Evolutionary conservation across 225 moss, liverwort and hornwort genomes (phyloP), one percentile per base, ranked within the genome.

Genomic region (Physcomitrellopsis africana): DNA sequence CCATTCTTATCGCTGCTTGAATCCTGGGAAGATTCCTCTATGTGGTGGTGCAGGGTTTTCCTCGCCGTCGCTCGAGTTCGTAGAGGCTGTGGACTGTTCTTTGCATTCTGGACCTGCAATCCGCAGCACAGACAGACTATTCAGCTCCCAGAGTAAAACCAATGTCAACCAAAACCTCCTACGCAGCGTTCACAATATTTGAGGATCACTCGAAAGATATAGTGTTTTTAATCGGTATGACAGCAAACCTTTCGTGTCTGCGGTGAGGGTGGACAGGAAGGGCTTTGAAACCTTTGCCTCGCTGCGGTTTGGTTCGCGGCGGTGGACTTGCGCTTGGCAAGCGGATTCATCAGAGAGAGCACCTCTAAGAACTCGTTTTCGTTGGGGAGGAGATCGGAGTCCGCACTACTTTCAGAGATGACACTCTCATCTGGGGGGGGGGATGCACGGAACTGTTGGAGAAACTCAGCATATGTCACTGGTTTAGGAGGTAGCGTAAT

Each of bases 1-100:
- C 89, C 83, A 32, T 89, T 84, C 68, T 86, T 89, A 64, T 91
- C 91, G 14, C 81, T 78, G 80, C 78, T 91, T 11, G 86, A 70
- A 74, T 92, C 85, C 27, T 73, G 92, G 60, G 78, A 83, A 45
- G 32, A 37, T 37, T 70, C 87, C 42, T 85, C 87, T 17, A 56
- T 85, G 70, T 59, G 72, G 32, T 37, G 32, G 51, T 83, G 82
- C 24, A 85, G 69, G 61, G 78, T 74, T 62, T 83, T 86, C 3
- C 85, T 80, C 47, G 82, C 82, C 17, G 82, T 65, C 19, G 80
- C 63, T 86, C 92, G 87, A 24, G 67, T 72, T 76, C 85, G 79
- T 10, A 76, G 67, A 53, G 44, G 49, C 72, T 83, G 82, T 32
- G 80, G 13, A 23, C 45, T 72, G 55, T 82, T 81, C 73, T 82